These are phyloP conservation scores for Bipolaris zeicola DNA, from an alignment of 2,329 filamentous ascomycete species.

Conservation along the genomic window DNA sequence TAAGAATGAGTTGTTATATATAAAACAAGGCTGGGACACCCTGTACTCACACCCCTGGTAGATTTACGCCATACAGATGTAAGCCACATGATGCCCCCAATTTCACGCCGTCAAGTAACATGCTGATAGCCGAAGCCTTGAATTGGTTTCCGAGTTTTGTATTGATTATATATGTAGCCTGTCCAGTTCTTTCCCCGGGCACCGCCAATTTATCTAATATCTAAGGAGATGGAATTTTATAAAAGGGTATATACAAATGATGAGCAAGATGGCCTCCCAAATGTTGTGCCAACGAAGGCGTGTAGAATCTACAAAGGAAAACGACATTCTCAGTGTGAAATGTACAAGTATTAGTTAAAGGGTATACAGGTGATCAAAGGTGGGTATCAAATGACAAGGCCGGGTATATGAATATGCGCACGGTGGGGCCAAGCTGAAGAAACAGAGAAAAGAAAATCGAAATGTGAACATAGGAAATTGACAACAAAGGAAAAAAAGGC, in stretches of 20 bases:
- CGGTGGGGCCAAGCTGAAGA: conserved; percentile 14
- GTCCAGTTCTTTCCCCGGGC: conserved; percentile 2
- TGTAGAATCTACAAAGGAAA: conserved; percentile 9
- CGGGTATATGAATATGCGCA: conserved; percentile 26
- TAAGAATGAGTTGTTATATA: too few relatives aligned
- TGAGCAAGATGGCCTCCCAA: conserved; percentile 2
- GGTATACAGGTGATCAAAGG: conserved; percentile 4
- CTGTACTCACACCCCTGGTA: too few relatives aligned
- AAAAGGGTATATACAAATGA: conserved; percentile 2
- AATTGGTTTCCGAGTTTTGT: conserved; percentile 1
- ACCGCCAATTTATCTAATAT: conserved; percentile 6
- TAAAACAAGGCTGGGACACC: too few relatives aligned
- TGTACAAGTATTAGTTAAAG: conserved; percentile 3
- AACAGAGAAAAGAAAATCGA: conserved; percentile 5
- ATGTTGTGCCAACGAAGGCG: conserved; percentile 8
- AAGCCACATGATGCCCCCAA: background rate
- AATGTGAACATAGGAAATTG: conserved; percentile 8
- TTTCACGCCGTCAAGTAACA: background rate
- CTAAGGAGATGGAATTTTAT: conserved; percentile 4
- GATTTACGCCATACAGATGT: background rate
- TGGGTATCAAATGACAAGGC: conserved; percentile 14
- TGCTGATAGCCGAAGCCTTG: background rate
- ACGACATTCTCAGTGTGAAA: background rate
- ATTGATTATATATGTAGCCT: background rate
- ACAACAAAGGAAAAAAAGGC: background rate